A percentile compares a stretch with the other conserved stretches of the same genome.
Conservation (phyloP, 352 stramenopile species). For the Pythium phragmiticola region DNA sequence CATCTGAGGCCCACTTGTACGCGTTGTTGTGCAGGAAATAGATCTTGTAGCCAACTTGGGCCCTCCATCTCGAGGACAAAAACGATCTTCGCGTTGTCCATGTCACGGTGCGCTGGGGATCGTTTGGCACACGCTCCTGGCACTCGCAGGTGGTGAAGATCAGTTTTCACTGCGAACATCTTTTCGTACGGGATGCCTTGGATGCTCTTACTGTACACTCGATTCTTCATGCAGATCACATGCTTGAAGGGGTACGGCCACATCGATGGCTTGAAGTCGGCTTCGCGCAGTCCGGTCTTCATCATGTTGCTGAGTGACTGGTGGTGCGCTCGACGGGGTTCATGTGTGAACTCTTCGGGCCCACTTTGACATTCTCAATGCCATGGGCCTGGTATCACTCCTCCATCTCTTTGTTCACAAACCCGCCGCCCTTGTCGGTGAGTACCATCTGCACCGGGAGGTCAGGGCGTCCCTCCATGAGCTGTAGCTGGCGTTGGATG, state of each 20-base stretch:
- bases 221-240: conserved; percentile 13
- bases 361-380: conserved; percentile 8
- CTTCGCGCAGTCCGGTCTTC: background rate
- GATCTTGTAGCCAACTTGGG: background rate
- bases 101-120: background rate
- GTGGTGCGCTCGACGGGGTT: conserved; percentile 17
- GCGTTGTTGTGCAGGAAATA: background rate
- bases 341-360: conserved; percentile 17
- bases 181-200: background rate
- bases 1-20: background rate
- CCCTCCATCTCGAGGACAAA: background rate
- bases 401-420: conserved; percentile 11
- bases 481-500: background rate
- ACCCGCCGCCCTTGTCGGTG: conserved; percentile 17
- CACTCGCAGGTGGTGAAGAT: conserved; percentile 7
- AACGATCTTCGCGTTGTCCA: conserved; percentile 2
- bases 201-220: conserved; percentile 1
- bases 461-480: background rate
- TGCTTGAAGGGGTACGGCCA: conserved; percentile 7
- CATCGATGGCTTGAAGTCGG: background rate
- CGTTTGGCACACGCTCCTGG: background rate
- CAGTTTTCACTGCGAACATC: conserved; percentile 13
- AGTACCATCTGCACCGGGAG: conserved; percentile 1
- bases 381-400: background rate
- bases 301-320: conserved; percentile 6